These are phyloP conservation scores for Curvularia eragrostidis DNA, from an alignment of 2,329 filamentous ascomycete species.

Conservation along the genomic window DNA sequence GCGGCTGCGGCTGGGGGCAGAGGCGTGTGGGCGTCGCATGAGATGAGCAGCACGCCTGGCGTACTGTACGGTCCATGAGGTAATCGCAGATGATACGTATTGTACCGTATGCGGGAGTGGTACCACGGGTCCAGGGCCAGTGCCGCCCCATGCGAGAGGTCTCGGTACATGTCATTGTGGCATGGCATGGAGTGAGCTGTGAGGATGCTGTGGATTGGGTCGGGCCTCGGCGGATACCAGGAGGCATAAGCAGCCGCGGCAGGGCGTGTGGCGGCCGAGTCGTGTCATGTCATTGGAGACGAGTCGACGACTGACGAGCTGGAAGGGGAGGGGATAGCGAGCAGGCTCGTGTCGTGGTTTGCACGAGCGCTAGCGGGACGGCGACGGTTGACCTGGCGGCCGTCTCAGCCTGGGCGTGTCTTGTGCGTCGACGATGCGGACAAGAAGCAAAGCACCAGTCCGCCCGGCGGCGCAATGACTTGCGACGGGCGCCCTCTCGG, in stretches of 20 bases:
- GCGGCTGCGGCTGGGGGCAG: too few species aligned
- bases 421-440: constrained; percentile 30
- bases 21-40: background rate
- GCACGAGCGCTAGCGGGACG: constrained; percentile 26
- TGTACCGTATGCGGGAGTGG: too few species aligned
- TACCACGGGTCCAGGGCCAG: too few species aligned
- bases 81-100: too few species aligned
- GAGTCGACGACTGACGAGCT: background rate
- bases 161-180: background rate
- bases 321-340: background rate
- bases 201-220: background rate
- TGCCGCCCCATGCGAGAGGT: background rate
- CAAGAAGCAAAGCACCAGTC: constrained; percentile 11
- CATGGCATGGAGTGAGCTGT: too few species aligned
- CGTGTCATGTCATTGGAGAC: background rate
- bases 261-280: background rate
- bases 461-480: constrained; percentile 11
- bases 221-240: constrained; percentile 1
- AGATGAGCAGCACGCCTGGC: too few species aligned
- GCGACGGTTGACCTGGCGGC: constrained; percentile 22
- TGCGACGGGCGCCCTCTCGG: constrained; percentile 10
- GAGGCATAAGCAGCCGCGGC: background rate
- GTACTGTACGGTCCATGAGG: too few species aligned
- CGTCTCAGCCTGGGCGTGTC: constrained; percentile 18
- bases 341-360: too few species aligned